Conservation (phyloP, 352 stramenopile species). For the Saprolegnia parasitica region DNA sequence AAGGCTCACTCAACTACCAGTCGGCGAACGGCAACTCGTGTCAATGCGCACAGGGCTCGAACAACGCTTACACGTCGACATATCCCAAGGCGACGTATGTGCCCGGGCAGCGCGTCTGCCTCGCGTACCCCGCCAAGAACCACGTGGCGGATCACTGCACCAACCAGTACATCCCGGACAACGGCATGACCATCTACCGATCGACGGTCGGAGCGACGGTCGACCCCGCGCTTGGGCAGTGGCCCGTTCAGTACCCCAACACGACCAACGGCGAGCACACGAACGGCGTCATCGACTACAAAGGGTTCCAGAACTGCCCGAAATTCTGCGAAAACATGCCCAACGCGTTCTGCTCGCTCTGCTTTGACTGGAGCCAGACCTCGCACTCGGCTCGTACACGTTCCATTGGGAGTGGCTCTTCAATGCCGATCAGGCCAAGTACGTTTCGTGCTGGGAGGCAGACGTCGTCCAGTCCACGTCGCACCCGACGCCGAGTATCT, state of each 20-base stretch:
- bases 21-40: constrained; percentile 21
- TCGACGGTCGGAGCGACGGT: constrained; percentile 16
- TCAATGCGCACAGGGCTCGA: constrained; percentile 30
- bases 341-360: constrained; percentile 40
- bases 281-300: constrained; percentile 37
- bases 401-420: constrained; percentile 41
- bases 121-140: constrained; percentile 45
- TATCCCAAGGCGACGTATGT: constrained; percentile 33
- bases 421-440: constrained; percentile 33
- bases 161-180: constrained; percentile 36
- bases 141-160: constrained; percentile 37
- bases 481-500: neutral
- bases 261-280: constrained; percentile 32
- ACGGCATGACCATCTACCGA: constrained; percentile 33
- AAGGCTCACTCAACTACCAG: constrained; percentile 35
- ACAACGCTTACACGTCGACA: constrained; percentile 25
- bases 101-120: constrained; percentile 37
- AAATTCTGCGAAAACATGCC: constrained; percentile 36
- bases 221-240: constrained; percentile 27
- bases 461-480: neutral
- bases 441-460: constrained; percentile 39
- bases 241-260: constrained; percentile 30
- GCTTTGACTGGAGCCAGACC: constrained; percentile 40
- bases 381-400: constrained; percentile 37
- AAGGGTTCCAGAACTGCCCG: constrained; percentile 42